Conservation (phyloP, 495 filamentous ascomycete species). For the Terfezia boudieri region DNA sequence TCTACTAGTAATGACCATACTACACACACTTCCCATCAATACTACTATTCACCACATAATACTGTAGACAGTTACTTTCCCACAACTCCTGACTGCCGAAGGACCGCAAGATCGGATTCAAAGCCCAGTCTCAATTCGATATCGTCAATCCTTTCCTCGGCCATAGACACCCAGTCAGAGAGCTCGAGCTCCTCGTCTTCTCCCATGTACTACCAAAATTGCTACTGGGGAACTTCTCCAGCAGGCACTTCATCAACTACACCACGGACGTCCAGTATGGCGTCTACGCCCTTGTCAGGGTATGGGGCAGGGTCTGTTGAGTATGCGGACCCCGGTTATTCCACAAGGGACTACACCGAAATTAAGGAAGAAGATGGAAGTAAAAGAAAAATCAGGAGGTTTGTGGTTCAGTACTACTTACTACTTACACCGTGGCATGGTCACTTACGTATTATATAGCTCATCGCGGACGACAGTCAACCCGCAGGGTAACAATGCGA, state of each 20-base stretch:
- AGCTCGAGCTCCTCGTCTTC: neutral
- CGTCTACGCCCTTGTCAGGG: neutral
- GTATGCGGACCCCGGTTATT: neutral
- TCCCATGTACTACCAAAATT: neutral
- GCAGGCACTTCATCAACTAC: neutral
- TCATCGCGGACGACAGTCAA: conserved; percentile 13
- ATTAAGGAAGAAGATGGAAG: neutral
- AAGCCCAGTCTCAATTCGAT: neutral
- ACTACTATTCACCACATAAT: neutral
- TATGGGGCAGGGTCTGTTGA: neutral
- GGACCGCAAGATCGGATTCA: neutral
- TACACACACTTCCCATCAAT: neutral
- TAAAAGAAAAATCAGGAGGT: conserved; percentile 15
- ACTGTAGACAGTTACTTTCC: neutral
- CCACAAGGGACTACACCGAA: neutral
- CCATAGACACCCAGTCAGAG: neutral
- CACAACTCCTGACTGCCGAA: neutral
- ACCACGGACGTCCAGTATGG: neutral
- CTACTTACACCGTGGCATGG: neutral
- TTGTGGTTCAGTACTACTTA: conserved; percentile 10
- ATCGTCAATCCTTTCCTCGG: neutral
- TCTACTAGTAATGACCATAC: neutral
- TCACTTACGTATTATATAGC: conserved; percentile 4
- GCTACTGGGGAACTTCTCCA: neutral
- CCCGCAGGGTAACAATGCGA: conserved; percentile 2